phyloP scores from a whole-genome alignment of 352 stramenopile species.

The Phytophthora nicotianae region DNA sequence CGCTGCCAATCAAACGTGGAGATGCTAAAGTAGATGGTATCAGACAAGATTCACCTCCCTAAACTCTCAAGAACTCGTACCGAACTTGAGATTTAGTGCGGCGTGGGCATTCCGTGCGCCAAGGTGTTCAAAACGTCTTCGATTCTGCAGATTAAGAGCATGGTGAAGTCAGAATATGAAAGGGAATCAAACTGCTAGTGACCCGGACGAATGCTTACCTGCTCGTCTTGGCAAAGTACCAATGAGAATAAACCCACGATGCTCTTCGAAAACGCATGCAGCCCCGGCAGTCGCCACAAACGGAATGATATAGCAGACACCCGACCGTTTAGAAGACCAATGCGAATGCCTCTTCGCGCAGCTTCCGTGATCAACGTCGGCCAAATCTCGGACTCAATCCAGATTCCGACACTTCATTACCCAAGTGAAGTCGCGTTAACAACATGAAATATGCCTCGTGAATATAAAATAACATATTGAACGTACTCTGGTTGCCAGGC shows the following conservation, averaged over 20 bases:
- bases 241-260: conserved; percentile 52
- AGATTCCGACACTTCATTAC: conserved; percentile 57
- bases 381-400: conserved; percentile 87
- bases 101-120: conserved; percentile 38
- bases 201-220: conserved; percentile 28
- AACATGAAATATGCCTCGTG: not conserved
- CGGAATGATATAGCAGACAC: conserved; percentile 58
- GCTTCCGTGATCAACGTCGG: conserved; percentile 70
- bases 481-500: conserved; percentile 60
- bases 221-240: conserved; percentile 66
- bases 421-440: not conserved
- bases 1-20: conserved; percentile 4
- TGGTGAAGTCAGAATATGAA: not conserved
- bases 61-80: conserved; percentile 34
- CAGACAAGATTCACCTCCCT: conserved; percentile 2
- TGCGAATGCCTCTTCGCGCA: conserved; percentile 44
- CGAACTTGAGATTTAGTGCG: conserved; percentile 75
- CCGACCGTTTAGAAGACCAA: conserved; percentile 70
- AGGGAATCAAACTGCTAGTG: not conserved
- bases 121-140: conserved; percentile 48
- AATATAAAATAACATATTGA: not conserved
- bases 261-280: conserved; percentile 28
- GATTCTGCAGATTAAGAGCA: conserved; percentile 39
- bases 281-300: conserved; percentile 55
- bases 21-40: conserved; percentile 19